Base-by-base conservation (phyloP, 768 basidiomycete species). In the Trametes sanguinea region DNA sequence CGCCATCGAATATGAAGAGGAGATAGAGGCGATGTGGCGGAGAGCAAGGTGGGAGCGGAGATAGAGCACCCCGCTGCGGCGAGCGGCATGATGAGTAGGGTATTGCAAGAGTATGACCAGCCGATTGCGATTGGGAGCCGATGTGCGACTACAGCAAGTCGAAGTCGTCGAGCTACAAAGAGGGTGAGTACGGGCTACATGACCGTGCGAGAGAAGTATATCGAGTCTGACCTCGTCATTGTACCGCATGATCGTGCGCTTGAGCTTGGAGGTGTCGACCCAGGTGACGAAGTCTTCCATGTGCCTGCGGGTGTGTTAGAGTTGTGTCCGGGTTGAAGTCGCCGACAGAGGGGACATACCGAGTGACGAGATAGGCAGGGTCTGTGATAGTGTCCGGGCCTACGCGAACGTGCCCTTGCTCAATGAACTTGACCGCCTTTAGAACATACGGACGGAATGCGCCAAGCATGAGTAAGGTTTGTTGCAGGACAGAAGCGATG, bases 281-380 rank as follows among this genome's bases (percentile, higher is more conserved):
- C 97, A 99, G 39, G 97, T 99, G 47, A 98, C 94, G 76, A 95
- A 99, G 81, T 99, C 97, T 72, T 98, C 95, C 95, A 97, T 95
- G 67, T 94, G 91, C 69, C 96, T 92, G 60, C 27, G 30, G 37
- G 22, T 35, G 50, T 22, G 50, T 61, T 22, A 60, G 50, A 27
- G 63, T 52, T 54, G 29, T 29, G 22, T 35, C 4, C 9, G 53
- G 46, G 35, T 37, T 37, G 35, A 37, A 37, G 11, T 6, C 13
- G 58, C 40, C 22, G 5, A 44, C 47, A 59, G 47, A 60, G 42
- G 29, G 51, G 29, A 60, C 81, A 33, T 67, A 87, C 92, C 92
- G 81, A 43, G 94, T 96, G 61, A 99, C 94, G 54, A 99, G 82
- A 78, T 88, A 97, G 1, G 95, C 97, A 2, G 97, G 97, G 74